phyloP scores from a whole-genome alignment of 306 rosid genomes.

The Alnus glutinosa region DNA sequence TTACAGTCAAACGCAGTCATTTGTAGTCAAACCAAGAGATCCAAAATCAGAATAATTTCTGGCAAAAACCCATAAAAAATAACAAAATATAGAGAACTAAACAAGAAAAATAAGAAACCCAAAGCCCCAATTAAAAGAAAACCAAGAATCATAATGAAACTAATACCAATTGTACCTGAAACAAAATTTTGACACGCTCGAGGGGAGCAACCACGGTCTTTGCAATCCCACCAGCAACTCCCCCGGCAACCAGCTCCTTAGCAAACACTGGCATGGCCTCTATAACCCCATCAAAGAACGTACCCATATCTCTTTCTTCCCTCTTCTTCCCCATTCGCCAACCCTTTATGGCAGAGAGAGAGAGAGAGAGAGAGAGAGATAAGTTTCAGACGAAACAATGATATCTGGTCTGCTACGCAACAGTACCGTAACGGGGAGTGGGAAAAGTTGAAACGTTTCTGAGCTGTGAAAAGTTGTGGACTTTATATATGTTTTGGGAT shows the following conservation, averaged over 20 bases:
- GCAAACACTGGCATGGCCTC: slow-evolving; percentile 69
- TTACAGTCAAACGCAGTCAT: slow-evolving; percentile 9
- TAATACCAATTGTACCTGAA: slow-evolving; percentile 53
- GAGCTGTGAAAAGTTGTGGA: neutral
- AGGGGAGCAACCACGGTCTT: slow-evolving; percentile 87
- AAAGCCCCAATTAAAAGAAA: slow-evolving; percentile 10
- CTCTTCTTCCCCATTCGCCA: slow-evolving; percentile 46
- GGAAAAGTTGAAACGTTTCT: slow-evolving; percentile 14
- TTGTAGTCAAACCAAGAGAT: neutral
- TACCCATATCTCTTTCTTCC: slow-evolving; percentile 37
- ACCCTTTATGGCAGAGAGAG: neutral
- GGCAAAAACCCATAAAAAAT: neutral
- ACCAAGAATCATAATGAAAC: neutral
- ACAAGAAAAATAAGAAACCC: slow-evolving; percentile 9
- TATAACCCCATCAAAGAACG: slow-evolving; percentile 39
- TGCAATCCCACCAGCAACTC: slow-evolving; percentile 78
- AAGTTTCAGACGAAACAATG: neutral
- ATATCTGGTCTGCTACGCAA: neutral
- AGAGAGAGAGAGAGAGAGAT: slow-evolving; percentile 6
- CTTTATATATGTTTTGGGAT: slow-evolving; percentile 30
- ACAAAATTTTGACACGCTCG: slow-evolving; percentile 86
- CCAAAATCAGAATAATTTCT: slow-evolving; percentile 2
- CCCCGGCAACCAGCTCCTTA: slow-evolving; percentile 89
- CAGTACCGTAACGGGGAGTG: neutral
- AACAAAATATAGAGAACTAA: neutral